Evolutionary conservation across 441 rosid species (phyloP).

Genomic region (Euphorbia corollata): DNA sequence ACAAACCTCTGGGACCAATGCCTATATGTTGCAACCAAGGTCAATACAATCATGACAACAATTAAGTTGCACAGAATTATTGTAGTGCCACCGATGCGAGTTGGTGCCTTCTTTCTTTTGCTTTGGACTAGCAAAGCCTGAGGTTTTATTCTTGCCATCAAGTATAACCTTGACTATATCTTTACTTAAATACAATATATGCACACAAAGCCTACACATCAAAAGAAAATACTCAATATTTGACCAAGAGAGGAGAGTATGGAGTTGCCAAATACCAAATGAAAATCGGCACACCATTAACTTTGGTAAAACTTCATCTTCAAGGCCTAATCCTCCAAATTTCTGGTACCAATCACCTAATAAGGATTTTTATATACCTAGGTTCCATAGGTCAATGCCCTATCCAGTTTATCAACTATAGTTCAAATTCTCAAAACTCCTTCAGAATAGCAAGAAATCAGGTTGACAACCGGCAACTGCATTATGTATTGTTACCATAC

Average conservation of each 20-base stretch:
- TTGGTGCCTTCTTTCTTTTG: slow-evolving; percentile 73
- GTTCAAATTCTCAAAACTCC: neutral
- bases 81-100: slow-evolving; percentile 53
- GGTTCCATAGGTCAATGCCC: neutral
- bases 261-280: neutral
- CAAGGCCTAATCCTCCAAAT: slow-evolving; percentile 6
- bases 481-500: neutral
- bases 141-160: slow-evolving; percentile 89
- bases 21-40: slow-evolving; percentile 54
- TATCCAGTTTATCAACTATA: slow-evolving; percentile 4
- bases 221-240: neutral
- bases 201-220: slow-evolving; percentile 16
- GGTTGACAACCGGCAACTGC: neutral
- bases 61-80: slow-evolving; percentile 45
- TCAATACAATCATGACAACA: slow-evolving; percentile 39
- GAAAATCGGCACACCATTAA: neutral
- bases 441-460: neutral
- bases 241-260: neutral
- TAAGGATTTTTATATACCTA: neutral
- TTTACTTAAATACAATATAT: neutral
- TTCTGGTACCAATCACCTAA: neutral
- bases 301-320: neutral
- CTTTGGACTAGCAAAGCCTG: slow-evolving; percentile 75
- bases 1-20: slow-evolving; percentile 63
- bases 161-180: slow-evolving; percentile 16